Conservation (phyloP, 2,329 filamentous ascomycete species). For the Trichoderma afroharzianum region DNA sequence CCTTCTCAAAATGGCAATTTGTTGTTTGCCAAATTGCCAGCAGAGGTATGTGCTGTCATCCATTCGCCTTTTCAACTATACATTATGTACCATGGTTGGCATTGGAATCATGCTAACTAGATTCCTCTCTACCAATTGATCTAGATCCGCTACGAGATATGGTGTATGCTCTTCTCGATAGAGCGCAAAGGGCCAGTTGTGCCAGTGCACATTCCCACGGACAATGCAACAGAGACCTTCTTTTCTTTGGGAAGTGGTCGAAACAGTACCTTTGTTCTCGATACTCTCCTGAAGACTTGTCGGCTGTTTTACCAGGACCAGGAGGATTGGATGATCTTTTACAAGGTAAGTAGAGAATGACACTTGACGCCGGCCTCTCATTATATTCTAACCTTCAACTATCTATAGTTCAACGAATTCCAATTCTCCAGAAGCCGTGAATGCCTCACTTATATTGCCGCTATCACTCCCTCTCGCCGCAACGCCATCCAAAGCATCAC, state of each 20-base stretch:
- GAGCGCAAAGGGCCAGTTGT: neutral
- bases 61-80: neutral
- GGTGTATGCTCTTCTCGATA: neutral
- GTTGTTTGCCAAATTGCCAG: neutral
- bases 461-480: neutral
- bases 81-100: neutral
- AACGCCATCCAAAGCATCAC: neutral
- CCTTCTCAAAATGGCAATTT: neutral
- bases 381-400: neutral
- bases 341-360: neutral
- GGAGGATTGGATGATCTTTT: neutral
- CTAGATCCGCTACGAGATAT: slow-evolving; percentile 3
- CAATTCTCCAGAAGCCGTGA: neutral
- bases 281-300: neutral
- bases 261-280: neutral
- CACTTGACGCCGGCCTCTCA: neutral
- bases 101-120: neutral
- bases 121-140: too few species aligned
- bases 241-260: too few species aligned
- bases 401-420: neutral
- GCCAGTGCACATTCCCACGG: neutral
- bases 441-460: neutral
- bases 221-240: neutral
- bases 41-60: neutral
- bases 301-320: neutral